Percentiles rank a stretch among this genome's conserved stretches.
Evolutionary conservation across 1,284 basidiomycete genomes (phyloP).

Genomic region (Neolentinus lepideus): DNA sequence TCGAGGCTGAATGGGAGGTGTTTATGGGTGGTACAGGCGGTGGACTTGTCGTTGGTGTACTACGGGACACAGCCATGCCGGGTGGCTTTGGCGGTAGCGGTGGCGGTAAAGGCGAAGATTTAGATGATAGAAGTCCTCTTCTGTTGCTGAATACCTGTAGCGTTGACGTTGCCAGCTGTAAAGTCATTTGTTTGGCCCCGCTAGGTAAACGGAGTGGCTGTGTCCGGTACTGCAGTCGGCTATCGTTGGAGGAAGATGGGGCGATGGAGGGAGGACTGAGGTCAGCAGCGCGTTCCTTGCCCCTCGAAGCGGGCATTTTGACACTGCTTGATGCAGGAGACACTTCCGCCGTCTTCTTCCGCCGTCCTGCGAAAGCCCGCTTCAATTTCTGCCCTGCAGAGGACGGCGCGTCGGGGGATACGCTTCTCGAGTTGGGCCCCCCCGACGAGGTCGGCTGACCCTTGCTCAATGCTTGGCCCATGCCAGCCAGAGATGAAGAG

Average conservation of each 20-base stretch:
- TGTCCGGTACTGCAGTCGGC: not conserved
- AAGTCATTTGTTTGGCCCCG: constrained; percentile 23
- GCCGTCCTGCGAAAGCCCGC: constrained; percentile 53
- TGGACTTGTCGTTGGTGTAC: not conserved
- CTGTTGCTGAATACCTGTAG: constrained; percentile 29
- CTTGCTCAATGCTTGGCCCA: constrained; percentile 33
- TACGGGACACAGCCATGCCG: not conserved
- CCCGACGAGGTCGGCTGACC: constrained; percentile 15
- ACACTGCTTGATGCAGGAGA: constrained; percentile 4
- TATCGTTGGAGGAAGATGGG: not conserved
- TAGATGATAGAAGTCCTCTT: constrained; percentile 13
- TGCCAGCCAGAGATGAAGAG: constrained; percentile 25
- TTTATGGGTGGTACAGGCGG: not conserved
- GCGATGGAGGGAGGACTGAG: constrained; percentile 14
- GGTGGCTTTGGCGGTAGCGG: constrained; percentile 23
- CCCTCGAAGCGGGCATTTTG: constrained; percentile 9
- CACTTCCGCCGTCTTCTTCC: constrained; percentile 56
- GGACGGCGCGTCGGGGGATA: not conserved
- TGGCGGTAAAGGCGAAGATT: constrained; percentile 13
- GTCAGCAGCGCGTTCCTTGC: constrained; percentile 14
- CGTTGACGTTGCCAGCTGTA: constrained; percentile 28
- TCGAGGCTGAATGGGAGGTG: constrained; percentile 2
- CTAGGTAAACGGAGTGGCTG: not conserved
- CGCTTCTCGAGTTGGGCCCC: constrained; percentile 11
- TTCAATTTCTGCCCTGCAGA: constrained; percentile 44